Conservation (phyloP, 1,139 yeast species). For the Zygosaccharomyces sapae region DNA sequence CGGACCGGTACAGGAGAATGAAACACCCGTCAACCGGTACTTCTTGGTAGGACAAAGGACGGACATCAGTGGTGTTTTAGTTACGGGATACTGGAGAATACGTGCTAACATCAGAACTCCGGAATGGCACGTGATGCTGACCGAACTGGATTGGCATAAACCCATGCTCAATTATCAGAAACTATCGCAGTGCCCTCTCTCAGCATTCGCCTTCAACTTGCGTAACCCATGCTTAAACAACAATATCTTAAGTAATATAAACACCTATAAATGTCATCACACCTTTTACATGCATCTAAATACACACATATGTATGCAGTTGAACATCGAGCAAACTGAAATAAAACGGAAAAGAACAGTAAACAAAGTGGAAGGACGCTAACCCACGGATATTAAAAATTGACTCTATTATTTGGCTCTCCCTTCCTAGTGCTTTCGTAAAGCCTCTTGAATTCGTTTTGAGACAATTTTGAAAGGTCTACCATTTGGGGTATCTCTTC, state of each 20-base stretch:
- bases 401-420: conserved; percentile 35
- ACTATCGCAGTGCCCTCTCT: conserved; percentile 51
- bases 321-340: too few species aligned
- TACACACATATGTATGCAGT: too few species aligned
- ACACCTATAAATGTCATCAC: too few species aligned
- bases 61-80: too few species aligned
- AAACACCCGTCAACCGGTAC: not conserved
- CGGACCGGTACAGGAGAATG: conserved; percentile 6
- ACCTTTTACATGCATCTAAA: too few species aligned
- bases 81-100: too few species aligned
- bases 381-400: conserved; percentile 18
- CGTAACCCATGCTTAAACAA: too few species aligned
- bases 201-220: not conserved
- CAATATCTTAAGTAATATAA: too few species aligned
- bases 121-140: conserved; percentile 57
- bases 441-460: conserved; percentile 29
- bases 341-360: too few species aligned
- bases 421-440: conserved; percentile 30
- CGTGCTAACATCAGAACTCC: conserved; percentile 47
- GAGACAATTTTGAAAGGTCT: conserved; percentile 30
- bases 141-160: conserved; percentile 23
- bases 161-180: conserved; percentile 17
- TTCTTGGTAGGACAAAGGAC: too few species aligned
- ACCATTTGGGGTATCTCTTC: conserved; percentile 22
- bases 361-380: too few species aligned